Base-by-base conservation (phyloP, 768 basidiomycete genomes). In the Tylopilus subfusipes region DNA sequence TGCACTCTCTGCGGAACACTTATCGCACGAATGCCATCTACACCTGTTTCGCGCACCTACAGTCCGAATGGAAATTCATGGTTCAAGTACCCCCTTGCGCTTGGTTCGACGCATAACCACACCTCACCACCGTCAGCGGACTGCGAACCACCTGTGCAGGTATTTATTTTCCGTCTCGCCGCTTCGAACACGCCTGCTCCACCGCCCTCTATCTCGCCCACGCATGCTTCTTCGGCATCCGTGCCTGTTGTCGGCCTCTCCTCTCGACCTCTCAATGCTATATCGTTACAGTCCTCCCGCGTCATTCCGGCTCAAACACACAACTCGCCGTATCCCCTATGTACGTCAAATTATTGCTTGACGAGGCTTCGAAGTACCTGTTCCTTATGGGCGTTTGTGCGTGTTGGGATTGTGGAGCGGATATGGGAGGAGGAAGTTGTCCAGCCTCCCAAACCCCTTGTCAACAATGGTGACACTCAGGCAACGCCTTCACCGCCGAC, bases 361-460 rank as follows among this genome's bases (percentile, higher is more conserved):
- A 74, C 80, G 6, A 82, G 94, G 9, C 76, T 97, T 19, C 83
- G 93, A 13, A 78, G 86, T 34, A 92, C 93, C n/a, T 95, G 93
- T 69, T 87, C 86, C 5, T 73, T 96, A 14, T 97, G 93, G 93
- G 83, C 88, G 18, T 96, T 90, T 63, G 84, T 96, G 48, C 82
- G 92, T 22, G 84, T 82, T 0, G 83, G 88, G 11, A 76, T 97
- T 50, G 77, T 96, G 19, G 91, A 93, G 55, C 87, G 85, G 60
- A 75, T 96, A 6, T 97, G 94, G 94, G 88, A 92, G 52, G 93
- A 95, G 58, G 90, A 86, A 53, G 62, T 80, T 7, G 59, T 68
- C 3, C 73, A 75, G 11, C 65, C 75, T 2, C 62, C 64, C 1
- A 63, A 60, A 33, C 61, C 58, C 42, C 61, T 59, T n/a, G 53